Evolutionary conservation across 2,329 filamentous ascomycete species (phyloP).

Genomic region (Talaromyces albobiverticillius): DNA sequence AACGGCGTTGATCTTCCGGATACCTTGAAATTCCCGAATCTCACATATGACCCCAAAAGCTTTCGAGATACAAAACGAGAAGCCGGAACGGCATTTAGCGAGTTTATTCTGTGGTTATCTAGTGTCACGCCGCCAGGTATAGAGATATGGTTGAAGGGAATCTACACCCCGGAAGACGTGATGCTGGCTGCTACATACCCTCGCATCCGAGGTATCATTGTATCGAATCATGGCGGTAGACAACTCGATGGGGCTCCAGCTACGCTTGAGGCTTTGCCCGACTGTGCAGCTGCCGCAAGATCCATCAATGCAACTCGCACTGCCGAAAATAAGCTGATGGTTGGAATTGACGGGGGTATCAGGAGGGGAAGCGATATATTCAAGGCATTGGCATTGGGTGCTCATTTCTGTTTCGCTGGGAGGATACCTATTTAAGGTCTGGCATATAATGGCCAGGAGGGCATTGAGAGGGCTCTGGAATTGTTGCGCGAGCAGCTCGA

Average conservation of each 20-base stretch:
- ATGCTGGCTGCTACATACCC: background rate
- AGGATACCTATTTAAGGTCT: background rate
- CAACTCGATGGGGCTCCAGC: slow-evolving; percentile 45
- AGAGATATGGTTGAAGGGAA: slow-evolving; percentile 1
- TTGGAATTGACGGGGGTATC: slow-evolving; percentile 3
- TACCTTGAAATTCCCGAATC: background rate
- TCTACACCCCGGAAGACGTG: background rate
- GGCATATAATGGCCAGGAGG: background rate
- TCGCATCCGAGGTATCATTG: slow-evolving; percentile 19
- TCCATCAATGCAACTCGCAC: slow-evolving; percentile 32
- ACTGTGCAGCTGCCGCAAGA: background rate
- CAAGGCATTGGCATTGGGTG: slow-evolving; percentile 4
- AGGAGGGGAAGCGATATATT: slow-evolving; percentile 1
- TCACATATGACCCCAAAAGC: background rate
- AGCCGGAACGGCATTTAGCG: background rate
- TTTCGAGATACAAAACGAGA: background rate
- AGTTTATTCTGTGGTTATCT: background rate
- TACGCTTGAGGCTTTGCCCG: slow-evolving; percentile 44
- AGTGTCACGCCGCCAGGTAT: background rate
- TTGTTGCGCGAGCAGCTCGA: background rate
- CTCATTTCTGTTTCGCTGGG: background rate
- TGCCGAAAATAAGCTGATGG: slow-evolving; percentile 22
- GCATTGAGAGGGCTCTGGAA: background rate
- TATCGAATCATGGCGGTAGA: slow-evolving; percentile 46
- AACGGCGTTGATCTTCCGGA: background rate